Evolutionary conservation across 257 asterid genomes (phyloP).

Genomic region (Plantago elongata): DNA sequence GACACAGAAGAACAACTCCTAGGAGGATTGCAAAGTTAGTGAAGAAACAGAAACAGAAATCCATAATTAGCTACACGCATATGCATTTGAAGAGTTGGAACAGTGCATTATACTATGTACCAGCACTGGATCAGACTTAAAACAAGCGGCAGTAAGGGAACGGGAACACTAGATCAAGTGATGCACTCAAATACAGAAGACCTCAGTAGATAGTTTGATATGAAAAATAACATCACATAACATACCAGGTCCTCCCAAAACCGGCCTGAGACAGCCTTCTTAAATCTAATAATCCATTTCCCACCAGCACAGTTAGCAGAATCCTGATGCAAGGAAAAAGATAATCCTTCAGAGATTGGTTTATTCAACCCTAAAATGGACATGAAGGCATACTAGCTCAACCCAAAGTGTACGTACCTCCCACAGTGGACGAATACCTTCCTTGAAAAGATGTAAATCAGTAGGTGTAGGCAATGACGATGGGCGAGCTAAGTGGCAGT

Average conservation of each 20-base stretch:
- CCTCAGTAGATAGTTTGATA: background rate
- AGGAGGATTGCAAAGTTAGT: too few species aligned
- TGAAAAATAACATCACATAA: background rate
- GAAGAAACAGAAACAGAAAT: too few species aligned
- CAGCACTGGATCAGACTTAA: background rate
- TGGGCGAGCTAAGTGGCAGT: constrained; percentile 91
- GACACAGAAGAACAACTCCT: too few species aligned
- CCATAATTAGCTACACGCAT: too few species aligned
- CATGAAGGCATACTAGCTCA: constrained; percentile 8
- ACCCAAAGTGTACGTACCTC: constrained; percentile 53
- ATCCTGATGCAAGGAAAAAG: constrained; percentile 45
- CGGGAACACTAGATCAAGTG: background rate
- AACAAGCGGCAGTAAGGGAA: background rate
- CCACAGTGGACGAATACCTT: constrained; percentile 95
- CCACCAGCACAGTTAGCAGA: constrained; percentile 96
- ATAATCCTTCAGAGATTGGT: background rate
- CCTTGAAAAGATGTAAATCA: constrained; percentile 96
- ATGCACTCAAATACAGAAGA: background rate
- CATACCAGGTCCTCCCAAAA: constrained; percentile 99
- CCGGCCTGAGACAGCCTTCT: constrained; percentile 88
- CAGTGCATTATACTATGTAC: background rate
- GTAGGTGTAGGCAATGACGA: constrained; percentile 85
- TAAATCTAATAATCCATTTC: constrained; percentile 94
- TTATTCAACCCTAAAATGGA: constrained; percentile 13
- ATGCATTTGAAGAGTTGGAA: background rate